Evolutionary conservation across 768 basidiomycete genomes (phyloP), one percentile per base, ranked within the genome.

Genomic region (Gymnopilus dilepis): DNA sequence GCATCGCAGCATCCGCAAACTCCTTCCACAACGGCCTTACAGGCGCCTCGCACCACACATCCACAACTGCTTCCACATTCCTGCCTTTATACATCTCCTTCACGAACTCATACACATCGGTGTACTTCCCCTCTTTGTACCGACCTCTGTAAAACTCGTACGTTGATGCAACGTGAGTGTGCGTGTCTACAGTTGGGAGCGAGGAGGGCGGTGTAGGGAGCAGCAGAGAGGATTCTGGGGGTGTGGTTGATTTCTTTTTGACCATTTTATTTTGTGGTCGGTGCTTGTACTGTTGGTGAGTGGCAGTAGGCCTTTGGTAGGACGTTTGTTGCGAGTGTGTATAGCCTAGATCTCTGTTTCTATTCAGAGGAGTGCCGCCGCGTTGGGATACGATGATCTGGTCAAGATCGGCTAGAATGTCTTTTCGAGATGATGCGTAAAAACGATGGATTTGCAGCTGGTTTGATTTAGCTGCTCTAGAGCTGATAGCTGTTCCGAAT

Each of bases 21-120:
- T 88, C 88, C 66, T 78, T 84, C 91, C 91, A 94, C 6, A 78
- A 19, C 33, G 63, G 76, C 61, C 77, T 77, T 13, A 92, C 85
- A 0, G 92, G 90, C 0, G 89, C 90, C 68, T 94, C 94, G 65
- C 94, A 95, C 89, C 91, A 95, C 2, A 95, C 94, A 65, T 95
- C 94, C 6, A 95, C 86, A 56, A 95, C 80, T 5, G 86, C 82
- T 55, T 84, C 77, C 3, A 94, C 85, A 37, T 81, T 81, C 28
- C 82, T 82, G 9, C 76, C 84, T 1, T 69, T 72, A 67, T 90
- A 92, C 68, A 91, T 70, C 15, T 78, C 86, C 2, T 82, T 80
- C 5, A 90, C 83, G 64, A 95, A 91, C 38, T 89, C 90, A 70
- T 80, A 84, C n/a, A 91, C 77, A n/a, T 79, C 81, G 8, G 75